These are phyloP conservation scores for Cordyceps fumosorosea DNA, from an alignment of 2,329 filamentous ascomycete species.

Conservation along the genomic window DNA sequence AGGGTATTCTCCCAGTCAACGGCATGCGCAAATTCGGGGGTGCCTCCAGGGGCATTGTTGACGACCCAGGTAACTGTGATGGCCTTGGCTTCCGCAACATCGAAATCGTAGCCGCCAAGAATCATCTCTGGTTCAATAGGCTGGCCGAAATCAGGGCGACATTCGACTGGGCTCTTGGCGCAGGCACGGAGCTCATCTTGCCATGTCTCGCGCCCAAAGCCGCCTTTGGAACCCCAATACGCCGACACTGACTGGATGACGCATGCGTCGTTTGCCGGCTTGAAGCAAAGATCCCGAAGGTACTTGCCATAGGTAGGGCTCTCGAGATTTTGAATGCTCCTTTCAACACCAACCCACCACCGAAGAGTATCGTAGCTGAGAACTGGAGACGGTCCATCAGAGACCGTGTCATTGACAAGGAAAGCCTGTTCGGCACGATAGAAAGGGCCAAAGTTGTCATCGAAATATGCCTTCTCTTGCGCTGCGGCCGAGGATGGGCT, in stretches of 20 bases:
- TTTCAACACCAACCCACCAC: slow-evolving; percentile 94
- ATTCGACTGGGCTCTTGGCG: slow-evolving; percentile 71
- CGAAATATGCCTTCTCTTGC: slow-evolving; percentile 89
- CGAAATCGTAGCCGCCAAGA: slow-evolving; percentile 68
- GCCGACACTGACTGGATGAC: slow-evolving; percentile 89
- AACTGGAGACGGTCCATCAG: slow-evolving; percentile 63
- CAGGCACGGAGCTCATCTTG: slow-evolving; percentile 64
- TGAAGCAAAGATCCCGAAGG: slow-evolving; percentile 85
- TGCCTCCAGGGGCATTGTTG: slow-evolving; percentile 73
- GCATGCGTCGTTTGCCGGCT: slow-evolving; percentile 81
- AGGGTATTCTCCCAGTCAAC: slow-evolving; percentile 86
- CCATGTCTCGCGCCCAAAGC: slow-evolving; percentile 51
- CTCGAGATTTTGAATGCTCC: slow-evolving; percentile 64
- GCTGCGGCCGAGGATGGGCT: slow-evolving; percentile 86
- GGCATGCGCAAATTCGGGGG: slow-evolving; percentile 61
- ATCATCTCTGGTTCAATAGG: slow-evolving; percentile 81
- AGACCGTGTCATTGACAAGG: slow-evolving; percentile 75
- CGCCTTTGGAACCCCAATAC: slow-evolving; percentile 66
- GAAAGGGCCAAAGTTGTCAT: slow-evolving; percentile 88
- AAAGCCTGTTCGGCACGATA: slow-evolving; percentile 93
- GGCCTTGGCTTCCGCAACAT: slow-evolving; percentile 67
- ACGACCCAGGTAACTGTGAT: slow-evolving; percentile 94
- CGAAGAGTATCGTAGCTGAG: slow-evolving; percentile 79
- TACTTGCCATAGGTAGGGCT: slow-evolving; percentile 61
- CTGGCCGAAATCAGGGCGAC: slow-evolving; percentile 82